Evolutionary conservation across 2,329 filamentous ascomycete species (phyloP).

Genomic region (Elsinoe ampelina): DNA sequence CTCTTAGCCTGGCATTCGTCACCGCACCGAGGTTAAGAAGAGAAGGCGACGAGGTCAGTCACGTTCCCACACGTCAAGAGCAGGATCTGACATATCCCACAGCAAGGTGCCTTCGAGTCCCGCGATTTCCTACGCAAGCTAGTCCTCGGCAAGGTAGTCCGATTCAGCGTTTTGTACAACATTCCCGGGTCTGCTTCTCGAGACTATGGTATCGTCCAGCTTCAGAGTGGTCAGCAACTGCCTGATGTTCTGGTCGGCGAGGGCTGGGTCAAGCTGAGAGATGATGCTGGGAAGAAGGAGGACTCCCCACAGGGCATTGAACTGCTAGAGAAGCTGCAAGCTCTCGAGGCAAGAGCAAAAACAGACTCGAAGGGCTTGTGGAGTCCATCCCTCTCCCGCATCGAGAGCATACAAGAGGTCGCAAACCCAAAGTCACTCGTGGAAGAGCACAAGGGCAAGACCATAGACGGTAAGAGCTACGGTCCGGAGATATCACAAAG

Average conservation of each 20-base stretch:
- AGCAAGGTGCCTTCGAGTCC: conserved; percentile 83
- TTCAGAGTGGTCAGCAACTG: conserved; percentile 66
- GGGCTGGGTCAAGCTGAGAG: conserved; percentile 86
- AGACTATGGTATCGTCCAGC: conserved; percentile 74
- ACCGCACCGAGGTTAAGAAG: conserved; percentile 76
- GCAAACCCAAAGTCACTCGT: conserved; percentile 66
- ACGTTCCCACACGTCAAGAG: conserved; percentile 4
- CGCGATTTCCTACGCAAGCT: conserved; percentile 83
- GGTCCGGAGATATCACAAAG: background rate
- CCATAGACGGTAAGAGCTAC: conserved; percentile 53
- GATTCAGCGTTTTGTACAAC: conserved; percentile 78
- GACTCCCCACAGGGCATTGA: conserved; percentile 65
- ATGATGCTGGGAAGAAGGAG: conserved; percentile 87
- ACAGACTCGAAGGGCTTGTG: conserved; percentile 74
- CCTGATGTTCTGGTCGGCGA: conserved; percentile 78
- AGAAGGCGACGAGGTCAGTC: conserved; percentile 69
- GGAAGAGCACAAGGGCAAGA: conserved; percentile 74
- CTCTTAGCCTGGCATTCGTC: conserved; percentile 84
- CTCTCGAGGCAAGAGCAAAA: conserved; percentile 68
- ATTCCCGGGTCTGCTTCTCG: conserved; percentile 64
- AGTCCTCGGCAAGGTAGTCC: conserved; percentile 75
- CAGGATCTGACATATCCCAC: conserved; percentile 23
- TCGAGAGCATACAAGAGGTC: conserved; percentile 74
- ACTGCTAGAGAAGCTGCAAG: conserved; percentile 67
- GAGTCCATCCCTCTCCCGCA: conserved; percentile 54